A percentile compares a stretch with the other conserved stretches of the same genome.
Evolutionary conservation across 768 basidiomycete genomes (phyloP).

Genomic region (Phanerochaete carnosa): DNA sequence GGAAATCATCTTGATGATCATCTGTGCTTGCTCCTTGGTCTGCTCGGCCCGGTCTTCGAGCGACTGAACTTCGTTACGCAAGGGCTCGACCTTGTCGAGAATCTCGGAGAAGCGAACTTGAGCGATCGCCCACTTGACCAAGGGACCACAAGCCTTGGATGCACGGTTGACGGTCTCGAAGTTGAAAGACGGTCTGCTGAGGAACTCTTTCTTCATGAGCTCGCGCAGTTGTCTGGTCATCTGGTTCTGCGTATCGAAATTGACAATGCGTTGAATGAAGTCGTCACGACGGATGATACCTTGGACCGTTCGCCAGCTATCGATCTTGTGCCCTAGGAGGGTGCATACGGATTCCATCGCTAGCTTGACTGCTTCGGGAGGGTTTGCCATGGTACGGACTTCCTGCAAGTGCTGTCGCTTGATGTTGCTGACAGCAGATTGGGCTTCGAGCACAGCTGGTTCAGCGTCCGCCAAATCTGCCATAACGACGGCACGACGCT

Average conservation of each 20-base stretch:
- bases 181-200: conserved; percentile 87
- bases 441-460: conserved; percentile 93
- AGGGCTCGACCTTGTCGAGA: conserved; percentile 92
- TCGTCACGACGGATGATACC: conserved; percentile 94
- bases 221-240: conserved; percentile 91
- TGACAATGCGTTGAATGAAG: conserved; percentile 93
- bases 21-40: conserved; percentile 90
- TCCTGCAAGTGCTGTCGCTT: conserved; percentile 94
- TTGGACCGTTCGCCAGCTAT: conserved; percentile 95
- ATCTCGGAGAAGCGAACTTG: conserved; percentile 98
- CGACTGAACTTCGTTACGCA: conserved; percentile 92
- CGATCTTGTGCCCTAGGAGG: conserved; percentile 93
- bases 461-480: conserved; percentile 96
- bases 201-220: conserved; percentile 88
- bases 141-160: conserved; percentile 94
- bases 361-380: conserved; percentile 94
- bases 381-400: conserved; percentile 97
- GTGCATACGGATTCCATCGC: conserved; percentile 99
- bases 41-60: conserved; percentile 90
- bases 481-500: conserved; percentile 87
- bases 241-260: conserved; percentile 87
- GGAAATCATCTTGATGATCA: conserved; percentile 88
- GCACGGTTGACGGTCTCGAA: conserved; percentile 95
- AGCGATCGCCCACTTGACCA: conserved; percentile 97
- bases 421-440: conserved; percentile 95